These are phyloP conservation scores for Acorus gramineus DNA, from an alignment of 106 monocot species.

Conservation along the genomic window DNA sequence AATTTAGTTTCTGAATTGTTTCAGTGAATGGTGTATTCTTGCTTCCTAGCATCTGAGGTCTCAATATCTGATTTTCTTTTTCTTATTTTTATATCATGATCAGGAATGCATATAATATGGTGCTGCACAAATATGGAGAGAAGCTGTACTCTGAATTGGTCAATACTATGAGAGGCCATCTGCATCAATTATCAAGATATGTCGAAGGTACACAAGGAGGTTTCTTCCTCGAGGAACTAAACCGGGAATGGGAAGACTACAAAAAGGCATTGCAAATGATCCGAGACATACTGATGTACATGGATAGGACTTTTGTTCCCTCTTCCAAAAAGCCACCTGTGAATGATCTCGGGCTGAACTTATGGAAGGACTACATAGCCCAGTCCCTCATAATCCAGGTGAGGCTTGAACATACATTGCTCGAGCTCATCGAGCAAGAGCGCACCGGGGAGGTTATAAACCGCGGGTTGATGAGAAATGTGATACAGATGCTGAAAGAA, in stretches of 20 bases:
- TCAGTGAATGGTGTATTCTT: background rate
- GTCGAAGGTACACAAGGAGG: constrained; percentile 80
- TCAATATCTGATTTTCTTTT: background rate
- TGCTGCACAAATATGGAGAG: constrained; percentile 89
- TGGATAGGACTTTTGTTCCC: constrained; percentile 86
- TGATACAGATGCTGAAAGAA: constrained; percentile 88
- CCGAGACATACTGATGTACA: constrained; percentile 94
- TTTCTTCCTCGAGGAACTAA: constrained; percentile 74
- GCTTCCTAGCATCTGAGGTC: background rate
- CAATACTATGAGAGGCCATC: constrained; percentile 66
- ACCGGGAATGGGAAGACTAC: constrained; percentile 85
- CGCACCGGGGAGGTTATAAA: constrained; percentile 83
- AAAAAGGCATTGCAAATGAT: constrained; percentile 97
- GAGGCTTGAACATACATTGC: constrained; percentile 58
- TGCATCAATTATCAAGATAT: constrained; percentile 63
- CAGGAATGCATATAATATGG: constrained; percentile 98
- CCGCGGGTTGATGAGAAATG: constrained; percentile 71
- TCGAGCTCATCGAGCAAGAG: constrained; percentile 71
- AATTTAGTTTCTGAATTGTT: background rate
- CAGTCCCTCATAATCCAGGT: constrained; percentile 50
- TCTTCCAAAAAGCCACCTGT: constrained; percentile 52
- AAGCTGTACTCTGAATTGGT: constrained; percentile 75
- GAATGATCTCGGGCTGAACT: constrained; percentile 80
- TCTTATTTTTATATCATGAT: background rate
- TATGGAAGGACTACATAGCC: constrained; percentile 81